Evolutionary conservation across 2,329 filamentous ascomycete genomes (phyloP).

Genomic region (Sclerotinia spermophila): DNA sequence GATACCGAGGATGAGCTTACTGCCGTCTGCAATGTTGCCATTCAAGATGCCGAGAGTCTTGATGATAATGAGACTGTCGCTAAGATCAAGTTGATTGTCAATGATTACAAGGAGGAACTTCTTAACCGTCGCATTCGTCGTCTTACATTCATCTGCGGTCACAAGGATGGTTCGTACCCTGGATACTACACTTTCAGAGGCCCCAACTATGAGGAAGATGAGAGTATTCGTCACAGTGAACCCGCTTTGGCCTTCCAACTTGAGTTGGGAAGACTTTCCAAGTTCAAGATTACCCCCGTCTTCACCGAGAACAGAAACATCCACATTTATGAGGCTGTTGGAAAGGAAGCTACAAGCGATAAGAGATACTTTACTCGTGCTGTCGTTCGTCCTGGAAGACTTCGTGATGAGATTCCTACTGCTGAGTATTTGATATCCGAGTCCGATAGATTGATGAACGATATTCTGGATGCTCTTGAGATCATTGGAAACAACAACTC

Average conservation of each 20-base stretch:
- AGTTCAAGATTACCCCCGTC: slow-evolving; percentile 97
- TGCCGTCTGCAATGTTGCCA: slow-evolving; percentile 86
- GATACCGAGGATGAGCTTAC: slow-evolving; percentile 74
- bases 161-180: slow-evolving; percentile 89
- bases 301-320: slow-evolving; percentile 99
- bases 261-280: slow-evolving; percentile 86
- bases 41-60: slow-evolving; percentile 79
- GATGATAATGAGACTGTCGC: slow-evolving; percentile 77
- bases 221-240: slow-evolving; percentile 95
- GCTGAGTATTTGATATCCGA: slow-evolving; percentile 97
- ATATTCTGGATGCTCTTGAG: slow-evolving; percentile 95
- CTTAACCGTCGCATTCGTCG: slow-evolving; percentile 78
- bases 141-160: slow-evolving; percentile 93
- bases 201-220: slow-evolving; percentile 82
- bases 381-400: slow-evolving; percentile 87
- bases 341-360: slow-evolving; percentile 91
- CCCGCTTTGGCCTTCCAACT: slow-evolving; percentile 98
- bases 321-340: slow-evolving; percentile 95
- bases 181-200: slow-evolving; percentile 99
- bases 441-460: slow-evolving; percentile 92
- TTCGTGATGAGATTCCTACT: slow-evolving; percentile 97
- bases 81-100: slow-evolving; percentile 72
- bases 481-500: slow-evolving; percentile 99
- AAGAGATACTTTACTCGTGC: slow-evolving; percentile 98
- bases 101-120: slow-evolving; percentile 80